A percentile compares a stretch with the other conserved stretches of the same genome.
Conservation (phyloP, 345 rosid species). For the Citrus cavaleriei region DNA sequence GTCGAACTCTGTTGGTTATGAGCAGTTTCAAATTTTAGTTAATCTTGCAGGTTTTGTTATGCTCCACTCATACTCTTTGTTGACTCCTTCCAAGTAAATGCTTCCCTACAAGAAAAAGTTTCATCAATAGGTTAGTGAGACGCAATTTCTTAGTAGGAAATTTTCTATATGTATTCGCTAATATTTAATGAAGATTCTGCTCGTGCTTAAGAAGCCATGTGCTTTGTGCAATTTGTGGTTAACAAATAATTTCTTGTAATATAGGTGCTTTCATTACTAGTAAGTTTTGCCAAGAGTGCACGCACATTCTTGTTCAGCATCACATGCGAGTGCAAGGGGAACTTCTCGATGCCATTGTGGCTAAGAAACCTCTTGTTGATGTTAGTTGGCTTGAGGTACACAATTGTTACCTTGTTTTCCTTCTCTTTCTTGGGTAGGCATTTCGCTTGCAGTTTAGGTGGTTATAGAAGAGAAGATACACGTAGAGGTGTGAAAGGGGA, state of each 20-base stretch:
- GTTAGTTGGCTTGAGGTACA: slow-evolving; percentile 72
- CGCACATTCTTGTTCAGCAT: slow-evolving; percentile 63
- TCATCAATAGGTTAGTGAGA: slow-evolving; percentile 70
- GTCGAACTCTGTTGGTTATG: too few relatives aligned
- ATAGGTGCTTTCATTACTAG: slow-evolving; percentile 57
- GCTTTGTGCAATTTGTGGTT: neutral
- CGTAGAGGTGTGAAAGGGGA: neutral
- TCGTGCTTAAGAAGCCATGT: neutral
- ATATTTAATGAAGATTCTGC: neutral
- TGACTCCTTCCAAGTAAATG: slow-evolving; percentile 35
- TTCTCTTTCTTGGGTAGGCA: neutral
- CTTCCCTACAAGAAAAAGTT: slow-evolving; percentile 44
- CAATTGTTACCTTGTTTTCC: neutral
- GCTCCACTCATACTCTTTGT: slow-evolving; percentile 53
- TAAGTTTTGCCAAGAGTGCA: slow-evolving; percentile 58
- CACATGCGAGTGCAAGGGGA: slow-evolving; percentile 44
- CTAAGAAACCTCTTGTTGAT: slow-evolving; percentile 52
- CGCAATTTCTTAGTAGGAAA: neutral
- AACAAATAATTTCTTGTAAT: neutral
- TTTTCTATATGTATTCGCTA: neutral
- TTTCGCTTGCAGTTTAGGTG: neutral
- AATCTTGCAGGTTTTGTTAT: slow-evolving; percentile 57
- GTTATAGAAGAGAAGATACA: neutral
- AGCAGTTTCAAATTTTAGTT: neutral
- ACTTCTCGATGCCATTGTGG: slow-evolving; percentile 57